Conservation (phyloP, 495 filamentous ascomycete species). For the Apodospora peruviana region DNA sequence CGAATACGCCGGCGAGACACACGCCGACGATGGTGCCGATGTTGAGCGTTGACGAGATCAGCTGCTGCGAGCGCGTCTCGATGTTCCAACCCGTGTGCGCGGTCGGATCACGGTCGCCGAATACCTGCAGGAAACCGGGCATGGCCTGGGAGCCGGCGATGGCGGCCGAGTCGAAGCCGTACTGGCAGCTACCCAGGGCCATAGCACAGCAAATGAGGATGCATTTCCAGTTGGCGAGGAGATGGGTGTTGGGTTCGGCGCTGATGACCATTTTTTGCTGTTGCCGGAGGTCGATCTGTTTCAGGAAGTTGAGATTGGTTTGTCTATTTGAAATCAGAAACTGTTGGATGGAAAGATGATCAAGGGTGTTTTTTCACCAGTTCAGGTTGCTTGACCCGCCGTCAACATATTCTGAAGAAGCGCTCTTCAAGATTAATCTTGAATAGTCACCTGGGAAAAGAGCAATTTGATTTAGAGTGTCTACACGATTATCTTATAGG, state of each 20-base stretch:
- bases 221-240: slow-evolving; percentile 32
- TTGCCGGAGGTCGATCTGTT: neutral
- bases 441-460: too few species aligned
- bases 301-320: too few species aligned
- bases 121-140: slow-evolving; percentile 49
- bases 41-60: slow-evolving; percentile 48
- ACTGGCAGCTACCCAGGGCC: slow-evolving; percentile 40
- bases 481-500: too few species aligned
- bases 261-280: neutral
- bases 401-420: too few species aligned
- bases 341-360: too few species aligned
- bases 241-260: slow-evolving; percentile 25
- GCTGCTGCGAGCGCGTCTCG: slow-evolving; percentile 40
- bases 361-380: too few species aligned
- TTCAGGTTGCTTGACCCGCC: too few species aligned
- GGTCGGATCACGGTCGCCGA: slow-evolving; percentile 9
- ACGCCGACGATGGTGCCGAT: slow-evolving; percentile 33
- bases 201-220: slow-evolving; percentile 30
- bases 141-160: slow-evolving; percentile 56
- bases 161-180: slow-evolving; percentile 52
- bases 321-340: too few species aligned
- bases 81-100: slow-evolving; percentile 2
- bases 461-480: too few species aligned
- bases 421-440: too few species aligned
- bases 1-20: slow-evolving; percentile 47